Base-by-base conservation (phyloP, 1,284 basidiomycete species). In the Rhodofomes roseus region DNA sequence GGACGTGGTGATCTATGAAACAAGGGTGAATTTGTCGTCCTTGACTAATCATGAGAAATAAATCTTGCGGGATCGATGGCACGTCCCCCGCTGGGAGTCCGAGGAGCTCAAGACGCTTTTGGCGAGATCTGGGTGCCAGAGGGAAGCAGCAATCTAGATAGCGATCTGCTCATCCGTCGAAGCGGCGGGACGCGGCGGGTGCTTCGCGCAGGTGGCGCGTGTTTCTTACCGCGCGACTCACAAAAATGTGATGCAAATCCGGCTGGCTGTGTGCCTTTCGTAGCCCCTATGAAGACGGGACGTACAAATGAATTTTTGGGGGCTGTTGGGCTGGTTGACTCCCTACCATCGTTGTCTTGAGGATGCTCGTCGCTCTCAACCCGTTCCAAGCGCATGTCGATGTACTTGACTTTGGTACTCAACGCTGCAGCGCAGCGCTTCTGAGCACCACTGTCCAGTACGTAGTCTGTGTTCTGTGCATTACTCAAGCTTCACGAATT, bases 351-450 rank as follows among this genome's bases (percentile, higher is more conserved):
- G 31, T 34, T 11, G 31, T 34, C 31, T 34, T 34, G 31, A 4
- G 31, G 11, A 34, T 34, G 31, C 11, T 11, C 11, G 9, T 39
- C 3, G 37, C 37, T 16, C 46, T 29, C 22, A 5, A 29, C 12
- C 23, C 29, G 46, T 23, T 16, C 31, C 4, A 52, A 18, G 27
- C 27, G 16, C 50, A 36, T 6, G 43, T 44, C 34, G 18, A 31
- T 52, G 50, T 52, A 52, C 50, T 52, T 52, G 50, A 36, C 50
- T 52, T 52, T 52, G 50, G 50, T 52, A 52, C 50, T 52, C 50
- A 52, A 34, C n/a, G 31, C 50, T 31, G 50, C n/a, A 52, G 22
- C 36, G 31, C 50, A 31, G 31, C 12, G 50, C n/a, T 31, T 22
- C 50, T 36, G 50, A 52, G 50, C 31, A 52, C 50, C 50, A 52